Evolutionary conservation across 179 eudicot species (phyloP), one percentile per base, ranked within the genome.

Genomic region (Beta lomatogona): DNA sequence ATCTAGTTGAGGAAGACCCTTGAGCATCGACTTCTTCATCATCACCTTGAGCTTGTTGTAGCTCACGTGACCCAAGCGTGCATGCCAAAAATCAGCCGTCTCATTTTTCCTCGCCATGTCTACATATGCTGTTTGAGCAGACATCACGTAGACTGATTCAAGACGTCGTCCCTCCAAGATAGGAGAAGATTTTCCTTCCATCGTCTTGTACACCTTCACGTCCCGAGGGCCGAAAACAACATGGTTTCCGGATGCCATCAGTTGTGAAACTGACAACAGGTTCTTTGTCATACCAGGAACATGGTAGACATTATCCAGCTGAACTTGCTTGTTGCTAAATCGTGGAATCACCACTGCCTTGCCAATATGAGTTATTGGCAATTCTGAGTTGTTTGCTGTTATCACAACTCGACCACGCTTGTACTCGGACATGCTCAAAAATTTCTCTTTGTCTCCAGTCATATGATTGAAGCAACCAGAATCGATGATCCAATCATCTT

Each of bases 51-150:
- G 22, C 66, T 67, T 78, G 21, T 18, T 60, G 36, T 68, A 78
- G 28, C 28, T 25, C 55, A 79, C 57, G 25, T 79, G 81, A 25
- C 21, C 55, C 6, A 79, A 65, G 31, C 78, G n/a, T 28, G 73
- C 59, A 73, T 81, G 74, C 79, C 83, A 64, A 0, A 73, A 6
- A 74, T 73, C 73, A 21, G 25, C 5, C 9, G 55, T 80, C 46
- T 80, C 73, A 74, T 74, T 80, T 45, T 65, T 75, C n/a, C 75
- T 81, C 54, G 79, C 52, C 71, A 61, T 76, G 58, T 45, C 79
- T 76, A 76, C 79, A 59, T 76, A 44, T 41, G 79, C 1, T 4
- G 79, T 59, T 31, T 73, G 65, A 19, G 57, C 25, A 7, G 57
- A 80, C 73, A 74, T 64, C 10, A 73, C 71, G 18, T 67, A 74